Evolutionary conservation across 176 grass and related monocot species (phyloP).

Genomic region (Triticum urartu): DNA sequence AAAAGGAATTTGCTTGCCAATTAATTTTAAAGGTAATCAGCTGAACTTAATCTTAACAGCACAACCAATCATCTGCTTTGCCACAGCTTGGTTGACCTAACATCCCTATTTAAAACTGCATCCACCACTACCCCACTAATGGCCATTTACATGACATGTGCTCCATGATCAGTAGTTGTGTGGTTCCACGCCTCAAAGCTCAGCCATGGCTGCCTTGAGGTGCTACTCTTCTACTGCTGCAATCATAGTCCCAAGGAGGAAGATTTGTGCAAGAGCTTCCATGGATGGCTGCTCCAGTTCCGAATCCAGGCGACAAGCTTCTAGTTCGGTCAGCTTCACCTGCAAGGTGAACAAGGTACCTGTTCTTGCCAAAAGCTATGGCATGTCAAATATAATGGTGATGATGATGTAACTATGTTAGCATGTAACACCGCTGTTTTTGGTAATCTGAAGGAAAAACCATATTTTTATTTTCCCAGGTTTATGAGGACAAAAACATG

Average conservation of each 20-base stretch:
- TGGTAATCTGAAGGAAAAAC: slow-evolving; percentile 17
- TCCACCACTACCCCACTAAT: slow-evolving; percentile 32
- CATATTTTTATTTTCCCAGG: slow-evolving; percentile 4
- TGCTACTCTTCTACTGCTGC: slow-evolving; percentile 7
- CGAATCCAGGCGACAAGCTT: slow-evolving; percentile 10
- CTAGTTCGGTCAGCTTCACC: slow-evolving; percentile 11
- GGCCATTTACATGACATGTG: slow-evolving; percentile 32
- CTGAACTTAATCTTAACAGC: slow-evolving; percentile 19
- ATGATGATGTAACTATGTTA: not conserved
- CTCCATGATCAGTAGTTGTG: slow-evolving; percentile 24
- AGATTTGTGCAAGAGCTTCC: slow-evolving; percentile 24
- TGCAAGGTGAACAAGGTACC: slow-evolving; percentile 35
- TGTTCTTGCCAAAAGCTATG: slow-evolving; percentile 6
- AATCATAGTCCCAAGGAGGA: slow-evolving; percentile 26
- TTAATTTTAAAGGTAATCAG: not conserved
- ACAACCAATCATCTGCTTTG: slow-evolving; percentile 20
- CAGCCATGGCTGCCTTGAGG: slow-evolving; percentile 37
- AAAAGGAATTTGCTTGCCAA: slow-evolving; percentile 24
- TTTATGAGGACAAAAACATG: slow-evolving; percentile 53
- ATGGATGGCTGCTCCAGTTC: slow-evolving; percentile 30
- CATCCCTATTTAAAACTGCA: slow-evolving; percentile 36
- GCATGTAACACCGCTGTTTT: not conserved
- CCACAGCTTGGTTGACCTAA: slow-evolving; percentile 35
- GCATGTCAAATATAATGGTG: not conserved
- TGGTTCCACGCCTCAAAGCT: not conserved